Conservation (phyloP, 352 stramenopile species). For the Pythium brassicae region DNA sequence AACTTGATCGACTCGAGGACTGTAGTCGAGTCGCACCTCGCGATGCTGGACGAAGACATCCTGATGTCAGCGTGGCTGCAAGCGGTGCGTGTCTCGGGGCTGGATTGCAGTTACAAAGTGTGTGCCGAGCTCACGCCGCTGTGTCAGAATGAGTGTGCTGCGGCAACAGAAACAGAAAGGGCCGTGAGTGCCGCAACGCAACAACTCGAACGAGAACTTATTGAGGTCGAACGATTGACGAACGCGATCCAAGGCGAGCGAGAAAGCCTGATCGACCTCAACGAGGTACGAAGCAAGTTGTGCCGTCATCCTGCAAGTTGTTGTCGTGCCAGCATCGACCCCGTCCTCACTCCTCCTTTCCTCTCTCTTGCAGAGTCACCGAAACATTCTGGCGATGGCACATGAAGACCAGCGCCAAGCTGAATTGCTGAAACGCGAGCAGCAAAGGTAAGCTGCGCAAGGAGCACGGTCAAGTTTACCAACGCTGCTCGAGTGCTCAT, state of each 20-base stretch:
- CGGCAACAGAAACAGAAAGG: constrained; percentile 3
- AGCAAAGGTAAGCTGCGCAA: constrained; percentile 2
- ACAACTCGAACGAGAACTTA: background rate
- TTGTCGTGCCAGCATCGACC: no score
- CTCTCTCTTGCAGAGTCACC: constrained; percentile 4
- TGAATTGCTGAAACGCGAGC: constrained; percentile 6
- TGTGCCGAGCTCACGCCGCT: background rate
- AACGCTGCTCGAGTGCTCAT: no score
- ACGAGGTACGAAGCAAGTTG: background rate
- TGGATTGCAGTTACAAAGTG: background rate
- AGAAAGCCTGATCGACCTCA: constrained; percentile 3
- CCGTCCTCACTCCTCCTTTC: background rate
- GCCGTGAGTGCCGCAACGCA: constrained; percentile 3
- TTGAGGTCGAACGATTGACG: background rate
- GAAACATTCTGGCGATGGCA: constrained; percentile 6
- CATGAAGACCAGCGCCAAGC: constrained; percentile 6
- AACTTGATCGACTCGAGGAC: background rate
- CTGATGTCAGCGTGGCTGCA: constrained; percentile 4
- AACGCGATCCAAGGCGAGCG: background rate
- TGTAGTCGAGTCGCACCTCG: constrained; percentile 5
- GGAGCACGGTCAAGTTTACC: no score
- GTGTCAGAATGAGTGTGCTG: constrained; percentile 1
- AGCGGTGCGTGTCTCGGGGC: background rate
- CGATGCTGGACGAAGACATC: constrained; percentile 8
- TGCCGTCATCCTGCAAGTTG: no score